Evolutionary conservation across 2,329 filamentous ascomycete species (phyloP), one percentile per base, ranked within the genome.

Genomic region (Cladosporium cucumerinum): DNA sequence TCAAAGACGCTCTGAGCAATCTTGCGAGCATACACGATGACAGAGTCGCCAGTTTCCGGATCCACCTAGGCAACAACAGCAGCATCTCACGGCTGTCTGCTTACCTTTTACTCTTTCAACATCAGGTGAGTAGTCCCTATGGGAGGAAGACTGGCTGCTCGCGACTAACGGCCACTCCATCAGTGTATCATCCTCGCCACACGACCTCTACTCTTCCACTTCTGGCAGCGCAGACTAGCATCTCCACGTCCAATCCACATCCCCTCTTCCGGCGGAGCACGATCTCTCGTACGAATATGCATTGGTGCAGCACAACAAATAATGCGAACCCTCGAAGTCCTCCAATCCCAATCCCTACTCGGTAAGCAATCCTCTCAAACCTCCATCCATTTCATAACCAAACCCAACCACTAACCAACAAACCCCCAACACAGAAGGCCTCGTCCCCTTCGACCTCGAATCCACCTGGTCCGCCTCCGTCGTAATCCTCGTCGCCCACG

Each of bases 191-290:
- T 61, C 12, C 60, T 64, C 2, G 63, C 66, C 23, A 66, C 51
- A 34, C 66, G 52, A 52, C 60, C 60, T 16, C 64, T 82, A 3
- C 65, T 81, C 2, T 81, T 81, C 63, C 80, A 76, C 63, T 79
- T 81, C 43, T 63, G 64, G 57, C 61, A 66, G 16, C 58, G 46
- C 8, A 55, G 61, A 36, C 57, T 66, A 12, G 65, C 55, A 23
- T 60, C 61, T 16, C 32, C 36, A 1, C 63, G 57, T 16, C 57
- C 61, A 26, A 43, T 66, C n/a, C 65, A 62, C 34, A 54, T 68
- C 0, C 57, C 64, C 3, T 68, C 66, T 7, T 49, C 55, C 16
- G 63, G 55, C 2, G 63, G 60, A 21, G 65, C 63, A 16, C 58
- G 66, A 30, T 64, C 65, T 14, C 30, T 68, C 4, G 52, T 68